A percentile compares a stretch with the other conserved stretches of the same genome.
These are phyloP conservation scores for Leccinum angustisporum DNA, from an alignment of 1,284 basidiomycete species.

Conservation along the genomic window DNA sequence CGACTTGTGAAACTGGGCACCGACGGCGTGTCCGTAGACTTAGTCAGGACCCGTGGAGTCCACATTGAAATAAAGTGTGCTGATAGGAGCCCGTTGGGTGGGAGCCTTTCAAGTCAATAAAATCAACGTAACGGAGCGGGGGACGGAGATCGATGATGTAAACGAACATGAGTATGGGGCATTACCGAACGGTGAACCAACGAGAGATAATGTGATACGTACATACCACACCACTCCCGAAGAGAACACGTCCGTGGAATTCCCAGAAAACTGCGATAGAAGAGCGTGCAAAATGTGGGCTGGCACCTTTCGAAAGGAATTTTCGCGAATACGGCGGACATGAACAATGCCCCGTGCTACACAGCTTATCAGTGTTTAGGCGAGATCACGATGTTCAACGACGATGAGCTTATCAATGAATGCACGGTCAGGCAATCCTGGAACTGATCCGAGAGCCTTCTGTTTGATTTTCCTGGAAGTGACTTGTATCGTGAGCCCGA, in stretches of 20 bases:
- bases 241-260: slow-evolving; percentile 13
- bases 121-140: slow-evolving; percentile 13
- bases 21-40: slow-evolving; percentile 20
- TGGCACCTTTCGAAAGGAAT: slow-evolving; percentile 27
- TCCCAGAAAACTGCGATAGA: slow-evolving; percentile 25
- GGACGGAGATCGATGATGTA: slow-evolving; percentile 24
- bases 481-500: not conserved
- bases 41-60: slow-evolving; percentile 18
- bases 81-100: slow-evolving; percentile 7
- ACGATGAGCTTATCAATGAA: slow-evolving; percentile 9
- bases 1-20: slow-evolving; percentile 20
- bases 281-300: slow-evolving; percentile 14
- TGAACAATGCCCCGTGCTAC: slow-evolving; percentile 23
- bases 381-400: slow-evolving; percentile 24
- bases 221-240: slow-evolving; percentile 11
- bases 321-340: slow-evolving; percentile 27
- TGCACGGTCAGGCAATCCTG: slow-evolving; percentile 7
- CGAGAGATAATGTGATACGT: slow-evolving; percentile 12
- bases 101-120: slow-evolving; percentile 8
- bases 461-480: slow-evolving; percentile 1
- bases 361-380: slow-evolving; percentile 23
- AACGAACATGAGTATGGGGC: slow-evolving; percentile 23
- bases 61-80: slow-evolving; percentile 7
- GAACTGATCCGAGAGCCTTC: slow-evolving; percentile 15
- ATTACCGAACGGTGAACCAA: slow-evolving; percentile 8